Evolutionary conservation across 2,329 filamentous ascomycete species (phyloP).

Genomic region (Sclerotiophoma versabilis): DNA sequence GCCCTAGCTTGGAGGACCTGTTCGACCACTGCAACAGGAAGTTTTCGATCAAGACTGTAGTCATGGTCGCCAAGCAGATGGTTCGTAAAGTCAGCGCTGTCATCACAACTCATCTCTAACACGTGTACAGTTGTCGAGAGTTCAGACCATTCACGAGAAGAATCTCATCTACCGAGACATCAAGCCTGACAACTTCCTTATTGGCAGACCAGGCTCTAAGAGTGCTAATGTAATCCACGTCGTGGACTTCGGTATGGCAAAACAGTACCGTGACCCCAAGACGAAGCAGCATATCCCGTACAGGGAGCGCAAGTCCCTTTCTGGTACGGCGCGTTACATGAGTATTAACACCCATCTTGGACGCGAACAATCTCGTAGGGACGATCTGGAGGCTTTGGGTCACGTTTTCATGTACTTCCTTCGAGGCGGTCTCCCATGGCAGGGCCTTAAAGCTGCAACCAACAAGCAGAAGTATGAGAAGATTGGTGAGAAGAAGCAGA

Average conservation of each 20-base stretch:
- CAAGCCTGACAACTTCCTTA: conserved; percentile 99
- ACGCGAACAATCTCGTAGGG: conserved; percentile 91
- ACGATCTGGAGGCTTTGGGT: conserved; percentile 87
- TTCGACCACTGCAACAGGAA: conserved; percentile 97
- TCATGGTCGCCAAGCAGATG: conserved; percentile 99
- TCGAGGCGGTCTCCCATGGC: conserved; percentile 70
- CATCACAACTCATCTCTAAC: conserved; percentile 12
- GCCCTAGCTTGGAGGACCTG: conserved; percentile 92
- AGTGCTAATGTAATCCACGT: conserved; percentile 98
- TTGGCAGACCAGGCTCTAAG: conserved; percentile 90
- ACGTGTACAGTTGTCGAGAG: conserved; percentile 74
- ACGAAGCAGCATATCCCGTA: conserved; percentile 99
- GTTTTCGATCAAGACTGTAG: conserved; percentile 96
- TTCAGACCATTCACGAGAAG: conserved; percentile 96
- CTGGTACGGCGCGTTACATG: conserved; percentile 97
- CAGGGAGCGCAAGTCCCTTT: conserved; percentile 93
- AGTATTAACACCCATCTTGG: conserved; percentile 99
- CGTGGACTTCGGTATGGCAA: conserved; percentile 99
- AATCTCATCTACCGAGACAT: conserved; percentile 99
- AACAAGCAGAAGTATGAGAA: conserved; percentile 99
- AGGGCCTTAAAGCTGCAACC: conserved; percentile 72
- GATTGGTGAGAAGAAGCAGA: conserved; percentile 99
- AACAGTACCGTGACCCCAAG: conserved; percentile 98
- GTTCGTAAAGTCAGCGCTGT: conserved; percentile 57
- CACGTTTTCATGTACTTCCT: conserved; percentile 77